These are phyloP conservation scores for Selaginella moellendorffii DNA, from an alignment of 75 land plant species.

Conservation along the genomic window DNA sequence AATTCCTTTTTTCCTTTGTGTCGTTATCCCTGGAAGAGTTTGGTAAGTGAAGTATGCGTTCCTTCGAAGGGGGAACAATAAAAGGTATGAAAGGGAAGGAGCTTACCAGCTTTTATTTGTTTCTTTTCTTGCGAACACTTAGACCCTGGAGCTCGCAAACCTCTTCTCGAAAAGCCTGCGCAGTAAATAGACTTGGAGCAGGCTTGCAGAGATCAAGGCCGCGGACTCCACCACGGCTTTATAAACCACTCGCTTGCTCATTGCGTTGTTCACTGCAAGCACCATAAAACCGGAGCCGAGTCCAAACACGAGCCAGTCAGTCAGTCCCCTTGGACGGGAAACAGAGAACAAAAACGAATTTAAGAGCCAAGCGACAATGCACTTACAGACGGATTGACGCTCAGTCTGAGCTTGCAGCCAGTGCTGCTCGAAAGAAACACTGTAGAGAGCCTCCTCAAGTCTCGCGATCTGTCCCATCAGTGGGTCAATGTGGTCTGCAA, in stretches of 20 bases:
- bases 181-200: slow-evolving; percentile 67
- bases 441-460: slow-evolving; percentile 63
- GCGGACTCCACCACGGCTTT: slow-evolving; percentile 62
- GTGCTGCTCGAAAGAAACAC: slow-evolving; percentile 86
- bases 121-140: too few species aligned
- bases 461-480: slow-evolving; percentile 59
- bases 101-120: too few species aligned
- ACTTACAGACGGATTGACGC: slow-evolving; percentile 57
- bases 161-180: slow-evolving; percentile 67
- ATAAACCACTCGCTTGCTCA: slow-evolving; percentile 68
- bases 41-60: too few species aligned
- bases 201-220: slow-evolving; percentile 52
- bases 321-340: too few species aligned
- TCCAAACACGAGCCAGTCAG: background rate
- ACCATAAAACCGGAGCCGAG: too few species aligned
- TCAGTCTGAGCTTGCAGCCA: slow-evolving; percentile 88
- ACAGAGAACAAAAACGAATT: too few species aligned
- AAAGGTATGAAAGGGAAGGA: too few species aligned
- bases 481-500: slow-evolving; percentile 72
- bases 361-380: too few species aligned
- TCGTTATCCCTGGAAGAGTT: too few species aligned
- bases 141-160: slow-evolving; percentile 48
- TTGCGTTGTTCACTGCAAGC: slow-evolving; percentile 56
- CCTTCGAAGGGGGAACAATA: too few species aligned
- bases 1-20: too few species aligned